Conservation (phyloP, 352 stramenopile genomes). For the Peronospora belbahrii region DNA sequence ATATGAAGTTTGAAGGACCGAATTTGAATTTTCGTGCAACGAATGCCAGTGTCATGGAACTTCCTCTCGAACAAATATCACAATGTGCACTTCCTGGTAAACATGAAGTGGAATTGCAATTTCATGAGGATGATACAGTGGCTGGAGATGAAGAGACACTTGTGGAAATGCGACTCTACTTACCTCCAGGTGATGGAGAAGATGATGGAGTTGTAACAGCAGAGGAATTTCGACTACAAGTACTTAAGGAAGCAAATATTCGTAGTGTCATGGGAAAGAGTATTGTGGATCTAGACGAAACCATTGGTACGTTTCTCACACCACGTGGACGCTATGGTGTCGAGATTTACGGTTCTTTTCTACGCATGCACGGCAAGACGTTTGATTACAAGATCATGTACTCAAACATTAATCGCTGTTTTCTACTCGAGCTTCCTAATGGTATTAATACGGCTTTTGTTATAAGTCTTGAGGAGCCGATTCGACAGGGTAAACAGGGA, state of each 20-base stretch:
- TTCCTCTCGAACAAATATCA: conserved; percentile 69
- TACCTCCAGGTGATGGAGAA: conserved; percentile 70
- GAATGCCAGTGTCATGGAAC: conserved; percentile 64
- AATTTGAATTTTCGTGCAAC: conserved; percentile 77
- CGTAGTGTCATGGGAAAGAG: conserved; percentile 92
- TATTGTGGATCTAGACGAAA: conserved; percentile 95
- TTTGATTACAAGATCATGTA: conserved; percentile 99
- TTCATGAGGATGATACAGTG: conserved; percentile 96
- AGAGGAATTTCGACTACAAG: conserved; percentile 78
- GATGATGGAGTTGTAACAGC: conserved; percentile 50
- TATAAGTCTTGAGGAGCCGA: conserved; percentile 97
- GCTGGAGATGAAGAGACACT: conserved; percentile 90
- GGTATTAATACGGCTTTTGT: conserved; percentile 97
- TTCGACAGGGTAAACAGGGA: conserved; percentile 97
- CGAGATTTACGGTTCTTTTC: conserved; percentile 95
- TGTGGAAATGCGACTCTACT: conserved; percentile 95
- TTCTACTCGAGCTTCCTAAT: conserved; percentile 95
- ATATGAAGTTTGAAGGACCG: conserved; percentile 88
- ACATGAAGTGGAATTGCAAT: conserved; percentile 99
- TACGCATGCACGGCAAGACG: conserved; percentile 96
- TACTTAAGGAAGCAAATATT: conserved; percentile 80
- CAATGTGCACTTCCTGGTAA: conserved; percentile 91
- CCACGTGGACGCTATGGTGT: conserved; percentile 96
- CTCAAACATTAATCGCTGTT: conserved; percentile 98
- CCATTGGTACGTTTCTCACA: conserved; percentile 96